Conservation (phyloP, 2,329 filamentous ascomycete genomes). For the Fusarium nisikadoi region DNA sequence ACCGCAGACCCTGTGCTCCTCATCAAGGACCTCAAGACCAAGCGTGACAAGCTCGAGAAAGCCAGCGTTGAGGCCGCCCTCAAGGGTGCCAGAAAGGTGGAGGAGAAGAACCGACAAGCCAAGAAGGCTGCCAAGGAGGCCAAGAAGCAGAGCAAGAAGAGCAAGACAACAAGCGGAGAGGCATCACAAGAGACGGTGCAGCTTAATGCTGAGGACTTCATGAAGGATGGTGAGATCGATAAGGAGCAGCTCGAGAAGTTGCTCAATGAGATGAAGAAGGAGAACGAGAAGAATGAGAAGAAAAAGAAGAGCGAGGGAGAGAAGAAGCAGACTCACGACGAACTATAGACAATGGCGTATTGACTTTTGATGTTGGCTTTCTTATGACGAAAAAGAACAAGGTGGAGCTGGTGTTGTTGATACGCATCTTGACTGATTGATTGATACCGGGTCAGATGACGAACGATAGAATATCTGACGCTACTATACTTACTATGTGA, state of each 20-base stretch:
- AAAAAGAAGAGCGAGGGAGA: constrained; percentile 35
- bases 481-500: neutral
- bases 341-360: constrained; percentile 46
- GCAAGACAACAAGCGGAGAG: constrained; percentile 51
- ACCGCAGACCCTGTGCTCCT: constrained; percentile 81
- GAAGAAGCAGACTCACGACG: constrained; percentile 48
- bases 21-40: constrained; percentile 75
- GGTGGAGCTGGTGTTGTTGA: constrained; percentile 27
- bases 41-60: constrained; percentile 77
- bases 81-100: constrained; percentile 71
- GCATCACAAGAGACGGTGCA: constrained; percentile 55
- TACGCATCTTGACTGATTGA: constrained; percentile 15
- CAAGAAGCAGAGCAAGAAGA: constrained; percentile 56
- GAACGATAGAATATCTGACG: constrained; percentile 36
- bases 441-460: constrained; percentile 37
- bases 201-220: constrained; percentile 59
- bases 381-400: constrained; percentile 23
- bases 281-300: constrained; percentile 28
- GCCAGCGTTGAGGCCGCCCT: constrained; percentile 75
- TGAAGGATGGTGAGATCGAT: constrained; percentile 48
- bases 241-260: constrained; percentile 45
- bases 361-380: constrained; percentile 22
- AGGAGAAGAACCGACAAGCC: constrained; percentile 58
- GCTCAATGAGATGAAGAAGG: constrained; percentile 40
- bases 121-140: constrained; percentile 58